These are phyloP conservation scores for Hyphodiscus hymeniophilus DNA, from an alignment of 495 filamentous ascomycete species.

Conservation along the genomic window DNA sequence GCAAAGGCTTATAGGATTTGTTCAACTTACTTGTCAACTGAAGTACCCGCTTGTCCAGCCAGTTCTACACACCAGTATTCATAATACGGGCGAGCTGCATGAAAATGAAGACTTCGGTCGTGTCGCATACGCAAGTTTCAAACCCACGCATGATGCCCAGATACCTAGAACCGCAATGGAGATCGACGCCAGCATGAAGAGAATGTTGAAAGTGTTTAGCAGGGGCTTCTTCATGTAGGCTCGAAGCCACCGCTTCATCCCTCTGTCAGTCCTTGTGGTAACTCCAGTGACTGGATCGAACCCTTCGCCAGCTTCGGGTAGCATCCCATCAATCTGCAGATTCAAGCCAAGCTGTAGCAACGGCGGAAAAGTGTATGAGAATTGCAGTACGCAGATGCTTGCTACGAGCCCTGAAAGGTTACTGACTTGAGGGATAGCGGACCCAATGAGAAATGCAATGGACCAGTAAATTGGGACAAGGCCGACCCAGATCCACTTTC, in stretches of 20 bases:
- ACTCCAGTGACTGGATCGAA: conserved; percentile 39
- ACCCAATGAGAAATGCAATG: conserved; percentile 41
- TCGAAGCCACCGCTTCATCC: conserved; percentile 29
- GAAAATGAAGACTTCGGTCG: neutral
- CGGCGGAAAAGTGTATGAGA: conserved; percentile 6
- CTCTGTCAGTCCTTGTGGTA: conserved; percentile 23
- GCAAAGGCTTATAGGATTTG: no score
- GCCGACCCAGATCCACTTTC: conserved; percentile 42
- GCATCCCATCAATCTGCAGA: conserved; percentile 32
- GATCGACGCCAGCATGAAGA: neutral
- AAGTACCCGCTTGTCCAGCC: no score
- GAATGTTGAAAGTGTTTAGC: conserved; percentile 2
- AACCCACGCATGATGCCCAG: neutral
- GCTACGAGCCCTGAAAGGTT: conserved; percentile 34
- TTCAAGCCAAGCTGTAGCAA: conserved; percentile 30
- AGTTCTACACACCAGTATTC: no score
- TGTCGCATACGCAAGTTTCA: neutral
- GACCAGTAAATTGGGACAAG: conserved; percentile 49
- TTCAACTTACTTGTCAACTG: no score
- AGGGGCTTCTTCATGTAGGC: conserved; percentile 23
- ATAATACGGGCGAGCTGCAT: neutral
- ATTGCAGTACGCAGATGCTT: conserved; percentile 31
- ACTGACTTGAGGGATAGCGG: conserved; percentile 40
- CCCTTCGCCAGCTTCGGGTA: conserved; percentile 28
- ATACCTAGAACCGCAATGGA: neutral